Percentiles rank a stretch among this genome's conserved stretches.
These are phyloP conservation scores for Cyclospora cayetanensis DNA, from an alignment of 169 alveolate genomes.

Conservation along the genomic window DNA sequence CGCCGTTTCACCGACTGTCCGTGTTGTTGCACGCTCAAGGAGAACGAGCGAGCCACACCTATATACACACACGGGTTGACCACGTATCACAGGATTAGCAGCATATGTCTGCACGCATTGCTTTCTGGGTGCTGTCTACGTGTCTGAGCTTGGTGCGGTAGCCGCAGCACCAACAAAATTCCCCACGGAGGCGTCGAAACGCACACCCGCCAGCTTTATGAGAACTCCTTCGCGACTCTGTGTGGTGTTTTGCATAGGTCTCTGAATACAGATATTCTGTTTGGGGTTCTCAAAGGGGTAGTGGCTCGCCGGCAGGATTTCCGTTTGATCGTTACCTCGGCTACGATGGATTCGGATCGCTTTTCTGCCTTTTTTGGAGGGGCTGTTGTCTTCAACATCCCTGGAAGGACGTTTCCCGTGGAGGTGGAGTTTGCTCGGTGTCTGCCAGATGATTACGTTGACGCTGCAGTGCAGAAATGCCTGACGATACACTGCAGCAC, in stretches of 20 bases:
- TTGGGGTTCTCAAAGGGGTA: constrained; percentile 98
- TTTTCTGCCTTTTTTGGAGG: constrained; percentile 98
- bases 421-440: constrained; percentile 93
- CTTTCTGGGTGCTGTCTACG: no score
- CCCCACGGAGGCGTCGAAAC: no score
- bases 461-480: constrained; percentile 98
- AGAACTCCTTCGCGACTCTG: neutral
- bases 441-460: constrained; percentile 98
- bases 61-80: no score
- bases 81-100: no score
- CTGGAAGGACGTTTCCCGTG: constrained; percentile 99
- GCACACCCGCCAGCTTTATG: neutral
- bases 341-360: constrained; percentile 99
- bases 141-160: no score
- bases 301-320: constrained; percentile 96
- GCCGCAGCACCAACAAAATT: no score
- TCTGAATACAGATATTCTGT: constrained; percentile 98
- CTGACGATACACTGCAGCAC: constrained; percentile 96
- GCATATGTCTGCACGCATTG: no score
- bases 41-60: no score
- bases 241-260: constrained; percentile 83
- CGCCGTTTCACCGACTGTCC: no score
- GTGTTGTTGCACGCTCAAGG: no score
- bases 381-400: constrained; percentile 98
- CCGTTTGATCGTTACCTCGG: constrained; percentile 98